Percentiles rank a stretch among this genome's conserved stretches.
Conservation (phyloP, 768 basidiomycete species). For the Podaxis sp. region DNA sequence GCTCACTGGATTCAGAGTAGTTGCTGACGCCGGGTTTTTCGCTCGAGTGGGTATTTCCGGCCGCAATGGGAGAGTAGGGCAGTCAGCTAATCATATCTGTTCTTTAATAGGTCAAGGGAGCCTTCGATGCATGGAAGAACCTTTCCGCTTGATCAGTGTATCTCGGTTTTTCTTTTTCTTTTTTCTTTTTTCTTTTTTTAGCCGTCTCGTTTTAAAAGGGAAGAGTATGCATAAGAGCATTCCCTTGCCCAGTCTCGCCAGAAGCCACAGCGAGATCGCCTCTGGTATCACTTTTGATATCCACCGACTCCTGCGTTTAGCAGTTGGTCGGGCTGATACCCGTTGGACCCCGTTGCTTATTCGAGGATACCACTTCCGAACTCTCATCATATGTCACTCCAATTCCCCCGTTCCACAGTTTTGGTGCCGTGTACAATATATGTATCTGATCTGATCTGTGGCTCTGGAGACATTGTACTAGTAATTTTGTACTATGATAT, state of each 20-base stretch:
- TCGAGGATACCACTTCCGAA: background rate
- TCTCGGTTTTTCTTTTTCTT: background rate
- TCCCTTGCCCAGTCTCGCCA: background rate
- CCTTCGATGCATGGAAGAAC: conserved; percentile 16
- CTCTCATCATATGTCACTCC: too few relatives aligned
- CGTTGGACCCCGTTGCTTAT: background rate
- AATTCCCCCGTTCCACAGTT: too few relatives aligned
- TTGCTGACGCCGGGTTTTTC: conserved; percentile 57
- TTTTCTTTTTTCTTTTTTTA: background rate
- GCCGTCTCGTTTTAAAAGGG: background rate
- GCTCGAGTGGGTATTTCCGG: conserved; percentile 34
- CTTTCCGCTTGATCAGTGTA: background rate
- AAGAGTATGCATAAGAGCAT: background rate
- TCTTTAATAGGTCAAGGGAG: conserved; percentile 19
- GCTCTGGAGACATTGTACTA: too few relatives aligned
- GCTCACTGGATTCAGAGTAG: conserved; percentile 52
- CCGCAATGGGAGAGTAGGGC: background rate
- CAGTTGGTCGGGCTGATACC: background rate
- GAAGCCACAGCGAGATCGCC: background rate
- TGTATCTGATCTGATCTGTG: too few relatives aligned
- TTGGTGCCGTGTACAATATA: too few relatives aligned
- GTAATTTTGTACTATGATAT: too few relatives aligned
- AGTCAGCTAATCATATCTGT: background rate
- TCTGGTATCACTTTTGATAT: background rate
- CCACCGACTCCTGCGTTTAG: background rate